These are phyloP conservation scores for Fagopyrum esculentum DNA, from an alignment of 148 eudicot genomes.

Conservation along the genomic window DNA sequence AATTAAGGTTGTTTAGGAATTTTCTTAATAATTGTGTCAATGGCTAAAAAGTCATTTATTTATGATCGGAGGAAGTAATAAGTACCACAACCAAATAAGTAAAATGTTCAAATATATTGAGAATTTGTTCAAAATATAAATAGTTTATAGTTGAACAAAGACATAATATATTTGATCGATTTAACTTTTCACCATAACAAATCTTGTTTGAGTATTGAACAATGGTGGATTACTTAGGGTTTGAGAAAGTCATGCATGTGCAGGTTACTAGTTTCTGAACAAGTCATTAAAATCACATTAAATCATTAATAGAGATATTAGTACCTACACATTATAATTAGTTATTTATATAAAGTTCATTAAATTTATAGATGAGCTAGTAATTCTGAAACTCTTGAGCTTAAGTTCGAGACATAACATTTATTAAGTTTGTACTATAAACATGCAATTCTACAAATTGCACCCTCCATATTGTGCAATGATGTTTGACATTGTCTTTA, in stretches of 20 bases:
- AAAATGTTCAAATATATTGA: no score
- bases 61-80: no score
- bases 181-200: no score
- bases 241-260: background rate
- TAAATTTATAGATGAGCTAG: background rate
- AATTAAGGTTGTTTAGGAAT: no score
- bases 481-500: background rate
- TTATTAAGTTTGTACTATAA: background rate
- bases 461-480: background rate
- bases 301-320: no score
- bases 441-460: background rate
- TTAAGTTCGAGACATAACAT: background rate
- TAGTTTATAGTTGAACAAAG: no score
- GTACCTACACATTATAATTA: background rate
- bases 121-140: no score
- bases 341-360: no score
- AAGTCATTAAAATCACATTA: background rate
- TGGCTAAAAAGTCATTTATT: no score
- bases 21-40: no score
- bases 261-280: background rate
- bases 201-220: background rate
- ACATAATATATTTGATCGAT: no score
- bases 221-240: background rate
- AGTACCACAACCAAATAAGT: no score
- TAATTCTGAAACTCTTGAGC: background rate